phyloP scores from a whole-genome alignment of 371 early-diverging fungal genomes.

The Mortierella sp. region DNA sequence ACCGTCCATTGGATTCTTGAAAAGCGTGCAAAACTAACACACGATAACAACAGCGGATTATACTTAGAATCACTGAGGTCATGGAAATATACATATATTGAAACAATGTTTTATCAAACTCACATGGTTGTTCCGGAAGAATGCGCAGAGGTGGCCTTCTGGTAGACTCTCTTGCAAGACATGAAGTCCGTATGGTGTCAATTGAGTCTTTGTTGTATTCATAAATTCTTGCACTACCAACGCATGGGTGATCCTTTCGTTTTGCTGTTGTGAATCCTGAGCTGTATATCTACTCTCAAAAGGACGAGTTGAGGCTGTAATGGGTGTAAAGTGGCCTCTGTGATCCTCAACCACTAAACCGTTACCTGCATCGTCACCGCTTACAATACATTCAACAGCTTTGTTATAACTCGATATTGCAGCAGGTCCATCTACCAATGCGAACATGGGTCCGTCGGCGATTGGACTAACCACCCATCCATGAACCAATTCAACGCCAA shows the following conservation, averaged over 20 bases:
- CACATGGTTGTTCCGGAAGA: slow-evolving; percentile 95
- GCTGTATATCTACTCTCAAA: background rate
- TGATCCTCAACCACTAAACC: slow-evolving; percentile 55
- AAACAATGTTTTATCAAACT: slow-evolving; percentile 8
- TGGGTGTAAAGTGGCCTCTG: slow-evolving; percentile 17
- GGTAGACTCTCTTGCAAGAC: slow-evolving; percentile 74
- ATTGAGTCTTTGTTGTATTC: slow-evolving; percentile 81
- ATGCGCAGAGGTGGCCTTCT: slow-evolving; percentile 72
- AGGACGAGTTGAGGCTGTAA: slow-evolving; percentile 8
- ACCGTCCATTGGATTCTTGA: slow-evolving; percentile 69
- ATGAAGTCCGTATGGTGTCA: slow-evolving; percentile 85
- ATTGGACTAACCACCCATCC: slow-evolving; percentile 92
- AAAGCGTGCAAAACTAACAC: slow-evolving; percentile 83
- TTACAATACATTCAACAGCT: slow-evolving; percentile 83
- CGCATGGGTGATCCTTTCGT: slow-evolving; percentile 51
- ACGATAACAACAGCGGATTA: background rate
- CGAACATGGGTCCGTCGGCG: slow-evolving; percentile 68
- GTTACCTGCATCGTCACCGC: slow-evolving; percentile 68
- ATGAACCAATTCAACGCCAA: slow-evolving; percentile 85
- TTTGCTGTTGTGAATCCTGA: slow-evolving; percentile 19
- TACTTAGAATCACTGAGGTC: background rate
- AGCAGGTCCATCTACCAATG: slow-evolving; percentile 65
- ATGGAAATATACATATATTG: background rate
- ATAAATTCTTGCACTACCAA: slow-evolving; percentile 76
- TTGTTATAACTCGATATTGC: slow-evolving; percentile 76